phyloP scores from a whole-genome alignment of 1,284 basidiomycete genomes.

The Xerocomus amazonicus region DNA sequence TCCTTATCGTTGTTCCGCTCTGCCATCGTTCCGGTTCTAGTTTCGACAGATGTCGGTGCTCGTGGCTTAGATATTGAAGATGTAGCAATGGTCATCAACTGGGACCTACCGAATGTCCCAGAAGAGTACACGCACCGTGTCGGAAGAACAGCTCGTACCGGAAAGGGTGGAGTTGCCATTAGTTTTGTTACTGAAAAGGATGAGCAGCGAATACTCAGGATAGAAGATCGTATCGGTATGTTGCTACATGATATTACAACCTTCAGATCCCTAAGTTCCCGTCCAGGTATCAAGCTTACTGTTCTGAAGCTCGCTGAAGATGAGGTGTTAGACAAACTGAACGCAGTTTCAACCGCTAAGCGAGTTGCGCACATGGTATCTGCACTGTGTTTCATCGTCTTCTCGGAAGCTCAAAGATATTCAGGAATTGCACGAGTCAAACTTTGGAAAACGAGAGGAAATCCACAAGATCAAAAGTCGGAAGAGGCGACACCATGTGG shows the following conservation, averaged over 20 bases:
- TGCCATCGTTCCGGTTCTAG: slow-evolving; percentile 83
- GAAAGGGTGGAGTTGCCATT: slow-evolving; percentile 83
- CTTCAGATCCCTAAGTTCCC: neutral
- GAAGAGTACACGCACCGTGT: slow-evolving; percentile 82
- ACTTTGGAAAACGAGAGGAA: slow-evolving; percentile 87
- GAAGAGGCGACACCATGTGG: slow-evolving; percentile 33
- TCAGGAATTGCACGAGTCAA: slow-evolving; percentile 87
- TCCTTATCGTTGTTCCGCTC: slow-evolving; percentile 88
- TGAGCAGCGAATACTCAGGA: slow-evolving; percentile 77
- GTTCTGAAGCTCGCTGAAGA: slow-evolving; percentile 79
- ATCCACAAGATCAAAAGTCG: slow-evolving; percentile 66
- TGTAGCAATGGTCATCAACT: slow-evolving; percentile 94
- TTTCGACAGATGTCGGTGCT: slow-evolving; percentile 94
- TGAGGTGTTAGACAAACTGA: slow-evolving; percentile 83
- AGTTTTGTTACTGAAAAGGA: slow-evolving; percentile 96
- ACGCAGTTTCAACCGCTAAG: slow-evolving; percentile 88
- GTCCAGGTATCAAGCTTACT: slow-evolving; percentile 65
- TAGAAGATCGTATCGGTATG: slow-evolving; percentile 86
- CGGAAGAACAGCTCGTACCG: slow-evolving; percentile 91
- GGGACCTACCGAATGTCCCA: slow-evolving; percentile 84
- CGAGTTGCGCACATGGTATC: slow-evolving; percentile 90
- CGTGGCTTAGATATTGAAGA: slow-evolving; percentile 94
- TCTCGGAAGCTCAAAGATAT: slow-evolving; percentile 11
- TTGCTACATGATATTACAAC: slow-evolving; percentile 13
- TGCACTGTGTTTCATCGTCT: neutral